A percentile compares a stretch with the other conserved stretches of the same genome.
These are phyloP conservation scores for Balansia obtecta DNA, from an alignment of 2,329 filamentous ascomycete species.

Conservation along the genomic window DNA sequence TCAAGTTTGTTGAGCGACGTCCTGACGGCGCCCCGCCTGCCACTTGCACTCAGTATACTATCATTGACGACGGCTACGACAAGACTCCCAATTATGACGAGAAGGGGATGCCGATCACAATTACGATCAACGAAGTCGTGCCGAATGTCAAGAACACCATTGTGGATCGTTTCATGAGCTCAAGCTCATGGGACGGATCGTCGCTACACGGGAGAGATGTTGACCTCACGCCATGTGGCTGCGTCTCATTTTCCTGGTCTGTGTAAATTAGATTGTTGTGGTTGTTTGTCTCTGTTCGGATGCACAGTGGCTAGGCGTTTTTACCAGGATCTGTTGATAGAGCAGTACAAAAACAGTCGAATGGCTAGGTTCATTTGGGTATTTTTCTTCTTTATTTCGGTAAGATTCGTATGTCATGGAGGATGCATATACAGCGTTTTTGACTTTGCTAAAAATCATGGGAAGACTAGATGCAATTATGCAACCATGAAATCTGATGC, in stretches of 20 bases:
- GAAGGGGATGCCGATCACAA: conserved; percentile 26
- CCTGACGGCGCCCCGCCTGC: conserved; percentile 21
- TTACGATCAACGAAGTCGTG: conserved; percentile 30
- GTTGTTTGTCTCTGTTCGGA: neutral
- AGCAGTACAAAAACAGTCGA: neutral
- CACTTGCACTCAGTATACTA: conserved; percentile 35
- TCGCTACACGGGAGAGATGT: conserved; percentile 6
- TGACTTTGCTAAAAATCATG: neutral
- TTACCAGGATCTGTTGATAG: neutral
- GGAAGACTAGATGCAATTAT: too few relatives aligned
- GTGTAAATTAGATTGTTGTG: neutral
- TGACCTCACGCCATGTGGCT: conserved; percentile 4
- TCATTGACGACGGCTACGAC: conserved; percentile 25
- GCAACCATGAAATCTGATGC: too few relatives aligned
- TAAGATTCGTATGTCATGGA: neutral
- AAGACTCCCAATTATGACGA: conserved; percentile 20
- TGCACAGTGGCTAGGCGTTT: neutral
- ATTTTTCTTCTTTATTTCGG: neutral
- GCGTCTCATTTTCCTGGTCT: conserved; percentile 6
- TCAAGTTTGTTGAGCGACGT: conserved; percentile 45
- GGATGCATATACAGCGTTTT: conserved; percentile 4
- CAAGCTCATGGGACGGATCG: neutral
- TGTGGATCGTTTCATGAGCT: conserved; percentile 3
- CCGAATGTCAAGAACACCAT: neutral
- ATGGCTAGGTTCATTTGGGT: neutral